Evolutionary conservation across 2,329 filamentous ascomycete genomes (phyloP), one percentile per base, ranked within the genome.

Genomic region (Periconia sp.): DNA sequence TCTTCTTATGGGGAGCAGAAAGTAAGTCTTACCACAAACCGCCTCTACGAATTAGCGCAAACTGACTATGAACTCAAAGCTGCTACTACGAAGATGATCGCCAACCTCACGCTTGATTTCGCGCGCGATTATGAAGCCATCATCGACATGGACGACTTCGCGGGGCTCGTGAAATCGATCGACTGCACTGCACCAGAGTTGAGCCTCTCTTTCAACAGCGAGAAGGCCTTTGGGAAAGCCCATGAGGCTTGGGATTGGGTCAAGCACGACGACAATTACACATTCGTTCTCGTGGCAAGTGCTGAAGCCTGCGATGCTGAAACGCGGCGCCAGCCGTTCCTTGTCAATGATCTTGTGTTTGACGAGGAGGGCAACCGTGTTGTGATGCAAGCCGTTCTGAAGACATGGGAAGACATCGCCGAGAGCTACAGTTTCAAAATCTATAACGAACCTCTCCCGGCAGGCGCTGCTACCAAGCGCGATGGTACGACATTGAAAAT

Each of bases 281-380:
- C 54, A 7, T 64, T 64, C 52, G 50, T 64, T 45, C 60, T 64
- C 50, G 59, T 64, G 27, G 53, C 61, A 13, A 59, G 56, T 27
- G 47, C 53, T 37, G 53, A 50, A 18, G 55, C 46, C 9, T 64
- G 60, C 45, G 58, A 49, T 6, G 50, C 50, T 33, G 53, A 63
- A 27, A 52, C 47, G 42, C 45, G 60, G 18, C 46, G 61, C 10
- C 54, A 53, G 18, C 60, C 61, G 6, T 64, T 59, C 42, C 46
- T 56, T 5, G 58, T 64, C 6, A 53, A 50, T 10, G 40, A 56
- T 40, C 48, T 64, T 23, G n/a, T 40, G 20, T 64, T 54, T 47
- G 61, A 64, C 37, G 53, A 57, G 37, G 47, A 37, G 17, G 27
- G 35, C 14, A 51, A 55, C 40, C 60, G 47, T 13, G 59, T 54